Base-by-base conservation (phyloP, 176 grass and related monocot genomes). In the Guadua angustifolia region DNA sequence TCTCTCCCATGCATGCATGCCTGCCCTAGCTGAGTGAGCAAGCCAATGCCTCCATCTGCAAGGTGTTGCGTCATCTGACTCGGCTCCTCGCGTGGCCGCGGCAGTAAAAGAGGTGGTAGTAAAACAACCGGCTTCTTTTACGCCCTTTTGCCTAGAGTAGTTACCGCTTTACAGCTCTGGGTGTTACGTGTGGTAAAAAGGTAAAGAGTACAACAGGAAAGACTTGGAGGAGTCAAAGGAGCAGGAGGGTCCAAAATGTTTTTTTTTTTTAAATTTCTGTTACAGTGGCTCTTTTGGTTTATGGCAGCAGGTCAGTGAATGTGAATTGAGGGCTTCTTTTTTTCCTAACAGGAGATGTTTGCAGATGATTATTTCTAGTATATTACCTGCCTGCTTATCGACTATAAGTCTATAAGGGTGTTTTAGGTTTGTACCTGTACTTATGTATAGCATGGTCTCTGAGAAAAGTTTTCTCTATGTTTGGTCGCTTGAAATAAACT, bases 141-240 rank as follows among this genome's bases (percentile, higher is more conserved):
- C 39, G 50, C 57, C 50, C 19, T 62, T 10, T 5, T 5, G 11
- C 59, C 46, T 11, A 56, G 60, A 29, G 24, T 7, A 47, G 58
- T 86, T 77, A 75, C 71, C 71, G 11, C 79, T 83, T 83, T 79
- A 88, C 86, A 29, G 80, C 74, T 79, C 56, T 17, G 67, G 80
- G 56, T 36, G 62, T 43, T 83, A 65, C 56, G 80, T 78, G 65
- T 40, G 22, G 80, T 88, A 78, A 83, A 88, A 79, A 50, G 49
- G 4, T 19, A 14, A 64, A 78, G 0, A 15, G 39, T 21, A 57
- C 32, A 40, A 13, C 18, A 24, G 74, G 14, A 29, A 49, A 6
- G 58, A 19, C 15, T 32, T 18, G 39, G 19, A 60, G 21, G 21
- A 24, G 74, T 43, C 55, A 60, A 60, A 1, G 29, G n/a, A n/a